Base-by-base conservation (phyloP, 23 red algal species). In the Pyropia yezoensis region DNA sequence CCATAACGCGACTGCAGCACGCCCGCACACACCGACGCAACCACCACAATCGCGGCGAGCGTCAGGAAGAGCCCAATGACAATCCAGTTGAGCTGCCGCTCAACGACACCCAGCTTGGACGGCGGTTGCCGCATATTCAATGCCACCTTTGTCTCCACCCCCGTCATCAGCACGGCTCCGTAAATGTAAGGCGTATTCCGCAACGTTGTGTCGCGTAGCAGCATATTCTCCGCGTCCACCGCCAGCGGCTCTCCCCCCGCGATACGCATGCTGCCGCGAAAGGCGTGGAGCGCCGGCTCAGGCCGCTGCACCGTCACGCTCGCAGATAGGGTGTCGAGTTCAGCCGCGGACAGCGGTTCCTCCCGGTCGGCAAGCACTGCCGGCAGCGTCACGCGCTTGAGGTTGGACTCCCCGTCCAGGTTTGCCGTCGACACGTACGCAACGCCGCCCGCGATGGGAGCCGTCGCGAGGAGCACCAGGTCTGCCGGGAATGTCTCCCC, bases 331-430 rank as follows among this genome's bases (percentile, higher is more conserved):
- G 21, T 33, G 33, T 59, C 26, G 69, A 53, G 49, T 0, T 51
- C 56, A 17, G 59, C 39, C 18, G 52, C 21, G n/a, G 62, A 57
- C 19, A 81, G 69, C 50, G 53, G 54, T 12, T 63, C 56, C 3
- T 28, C 18, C 27, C 49, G 26, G 23, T 27, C n/a, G 2, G 63
- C 34, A 30, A 73, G 58, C 62, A 76, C 71, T 16, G 26, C 57
- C 26, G 39, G 47, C 33, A 67, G 73, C 20, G 69, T 47, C 22
- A 89, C 54, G 13, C 81, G 67, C 63, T 95, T 95, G n/a, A 95
- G 62, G 58, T 87, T 95, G 28, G 80, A 79, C 57, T 95, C 90
- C 12, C 90, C 90, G 59, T 95, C 90, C 13, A 95, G 69, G 49
- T 87, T 82, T 33, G 82, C 77, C 15, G 90, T 95, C 14, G 82